A percentile compares a stretch with the other conserved stretches of the same genome.
phyloP scores from a whole-genome alignment of 2,329 filamentous ascomycete species.

The Diaporthe australafricana region DNA sequence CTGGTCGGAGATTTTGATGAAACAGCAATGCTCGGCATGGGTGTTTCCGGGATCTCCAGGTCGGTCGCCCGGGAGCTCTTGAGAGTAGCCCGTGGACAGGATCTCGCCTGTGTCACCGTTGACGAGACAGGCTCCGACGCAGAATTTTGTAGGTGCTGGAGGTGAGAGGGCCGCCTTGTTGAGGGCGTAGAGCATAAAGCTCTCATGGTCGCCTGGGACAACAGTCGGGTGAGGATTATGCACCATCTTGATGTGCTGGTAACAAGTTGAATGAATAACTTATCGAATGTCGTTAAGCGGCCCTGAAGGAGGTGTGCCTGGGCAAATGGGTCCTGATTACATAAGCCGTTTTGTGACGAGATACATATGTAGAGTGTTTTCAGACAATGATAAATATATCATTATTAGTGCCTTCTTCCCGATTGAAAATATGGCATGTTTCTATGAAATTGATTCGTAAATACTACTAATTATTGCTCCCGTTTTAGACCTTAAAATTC shows the following conservation, averaged over 20 bases:
- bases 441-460: no score
- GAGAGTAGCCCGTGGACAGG: constrained; percentile 56
- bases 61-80: constrained; percentile 51
- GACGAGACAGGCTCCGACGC: constrained; percentile 55
- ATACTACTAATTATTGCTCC: no score
- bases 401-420: no score
- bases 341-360: no score
- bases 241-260: neutral
- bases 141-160: constrained; percentile 52
- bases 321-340: neutral
- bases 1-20: constrained; percentile 56
- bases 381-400: no score
- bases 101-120: constrained; percentile 50
- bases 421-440: no score
- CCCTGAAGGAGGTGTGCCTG: neutral
- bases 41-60: constrained; percentile 52
- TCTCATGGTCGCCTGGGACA: constrained; percentile 47
- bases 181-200: constrained; percentile 53
- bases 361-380: no score
- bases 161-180: constrained; percentile 50
- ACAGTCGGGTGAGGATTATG: constrained; percentile 39
- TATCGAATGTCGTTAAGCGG: neutral
- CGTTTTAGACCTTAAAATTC: no score
- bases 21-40: constrained; percentile 57
- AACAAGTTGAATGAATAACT: neutral